Evolutionary conservation across 2,329 filamentous ascomycete species (phyloP).

Genomic region (Nigrospora sphaerica): DNA sequence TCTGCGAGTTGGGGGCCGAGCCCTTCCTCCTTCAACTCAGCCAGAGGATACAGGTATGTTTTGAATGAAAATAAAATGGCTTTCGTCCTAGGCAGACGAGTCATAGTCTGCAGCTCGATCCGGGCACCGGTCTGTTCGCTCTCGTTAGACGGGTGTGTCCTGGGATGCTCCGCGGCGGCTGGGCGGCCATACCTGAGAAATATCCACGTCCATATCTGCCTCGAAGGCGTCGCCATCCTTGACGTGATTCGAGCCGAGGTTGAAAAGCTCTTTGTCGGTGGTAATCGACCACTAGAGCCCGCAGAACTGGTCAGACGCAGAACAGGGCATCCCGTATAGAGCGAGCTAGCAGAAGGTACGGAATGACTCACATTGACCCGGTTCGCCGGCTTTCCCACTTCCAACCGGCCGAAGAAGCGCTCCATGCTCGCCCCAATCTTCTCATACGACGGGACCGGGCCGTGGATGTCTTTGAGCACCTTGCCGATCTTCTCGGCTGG

Average conservation of each 20-base stretch:
- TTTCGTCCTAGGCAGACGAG: constrained; percentile 36
- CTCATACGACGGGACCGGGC: constrained; percentile 44
- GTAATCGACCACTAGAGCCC: background rate
- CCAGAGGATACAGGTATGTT: constrained; percentile 43
- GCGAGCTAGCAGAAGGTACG: background rate
- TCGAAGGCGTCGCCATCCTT: constrained; percentile 22
- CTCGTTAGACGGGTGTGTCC: background rate
- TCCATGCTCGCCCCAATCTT: constrained; percentile 51
- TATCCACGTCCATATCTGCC: constrained; percentile 28
- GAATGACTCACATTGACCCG: constrained; percentile 37
- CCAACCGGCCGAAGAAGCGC: constrained; percentile 39
- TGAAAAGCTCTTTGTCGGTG: constrained; percentile 29
- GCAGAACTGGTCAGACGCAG: background rate
- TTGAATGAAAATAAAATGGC: constrained; percentile 49
- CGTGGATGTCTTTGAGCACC: constrained; percentile 40
- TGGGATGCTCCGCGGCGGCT: background rate
- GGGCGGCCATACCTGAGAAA: constrained; percentile 23
- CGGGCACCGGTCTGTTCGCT: constrained; percentile 27
- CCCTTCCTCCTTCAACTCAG: constrained; percentile 41
- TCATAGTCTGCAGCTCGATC: constrained; percentile 45
- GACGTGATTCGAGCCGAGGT: constrained; percentile 28
- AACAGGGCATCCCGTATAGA: background rate
- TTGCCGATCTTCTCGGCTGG: constrained; percentile 42
- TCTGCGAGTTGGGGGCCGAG: constrained; percentile 38
- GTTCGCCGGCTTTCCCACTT: constrained; percentile 40